Evolutionary conservation across 2,329 filamentous ascomycete genomes (phyloP).

Genomic region (Hypomyces perniciosus): DNA sequence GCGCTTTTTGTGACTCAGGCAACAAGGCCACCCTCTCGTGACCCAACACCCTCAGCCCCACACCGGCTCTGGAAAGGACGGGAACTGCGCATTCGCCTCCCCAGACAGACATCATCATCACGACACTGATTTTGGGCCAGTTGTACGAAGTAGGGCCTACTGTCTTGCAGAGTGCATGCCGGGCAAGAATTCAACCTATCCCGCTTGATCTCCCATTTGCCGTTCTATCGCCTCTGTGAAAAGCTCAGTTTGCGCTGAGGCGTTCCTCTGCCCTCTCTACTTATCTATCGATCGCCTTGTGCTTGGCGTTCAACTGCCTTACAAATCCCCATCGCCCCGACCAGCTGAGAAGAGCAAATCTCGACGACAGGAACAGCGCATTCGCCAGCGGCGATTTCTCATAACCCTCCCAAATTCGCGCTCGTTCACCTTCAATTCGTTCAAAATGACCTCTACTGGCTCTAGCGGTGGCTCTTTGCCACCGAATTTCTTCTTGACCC

Average conservation of each 20-base stretch:
- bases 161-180: no score
- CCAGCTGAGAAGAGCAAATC: no score
- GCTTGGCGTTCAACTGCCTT: neutral
- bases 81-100: conserved; percentile 6
- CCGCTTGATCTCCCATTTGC: no score
- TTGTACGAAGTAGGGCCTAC: neutral
- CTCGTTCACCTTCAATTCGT: neutral
- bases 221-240: no score
- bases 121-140: neutral
- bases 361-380: no score
- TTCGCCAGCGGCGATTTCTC: neutral
- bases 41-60: conserved; percentile 9
- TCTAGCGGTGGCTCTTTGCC: conserved; percentile 37
- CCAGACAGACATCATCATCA: conserved; percentile 11
- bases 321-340: neutral
- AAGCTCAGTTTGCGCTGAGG: no score
- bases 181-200: no score
- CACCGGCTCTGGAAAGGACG: neutral
- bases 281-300: neutral
- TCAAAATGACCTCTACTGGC: conserved; percentile 45
- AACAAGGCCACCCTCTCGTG: conserved; percentile 15
- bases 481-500: conserved; percentile 62
- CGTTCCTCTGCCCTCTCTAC: no score
- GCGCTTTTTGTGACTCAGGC: conserved; percentile 30
- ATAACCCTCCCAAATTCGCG: neutral